These are phyloP conservation scores for Skeletonema tropicum DNA, from an alignment of 108 stramenopile species.

Conservation along the genomic window DNA sequence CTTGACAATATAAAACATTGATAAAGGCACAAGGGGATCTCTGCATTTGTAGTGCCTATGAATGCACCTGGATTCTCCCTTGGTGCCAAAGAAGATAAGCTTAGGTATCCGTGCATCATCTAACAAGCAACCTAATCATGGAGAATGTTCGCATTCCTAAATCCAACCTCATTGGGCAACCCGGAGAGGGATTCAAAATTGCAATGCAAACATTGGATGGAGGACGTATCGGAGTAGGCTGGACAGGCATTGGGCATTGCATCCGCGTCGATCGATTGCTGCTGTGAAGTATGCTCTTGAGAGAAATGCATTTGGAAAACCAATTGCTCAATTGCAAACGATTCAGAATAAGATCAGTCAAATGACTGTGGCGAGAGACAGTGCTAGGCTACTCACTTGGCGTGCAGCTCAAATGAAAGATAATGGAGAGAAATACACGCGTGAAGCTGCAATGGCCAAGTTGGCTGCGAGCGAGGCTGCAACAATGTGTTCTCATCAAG, in stretches of 20 bases:
- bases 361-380: conserved; percentile 88
- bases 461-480: conserved; percentile 94
- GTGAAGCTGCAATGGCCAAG: conserved; percentile 98
- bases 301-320: conserved; percentile 93
- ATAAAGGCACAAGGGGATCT: conserved; percentile 92
- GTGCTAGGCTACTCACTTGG: conserved; percentile 96
- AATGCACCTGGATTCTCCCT: conserved; percentile 89
- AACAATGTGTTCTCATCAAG: conserved; percentile 95
- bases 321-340: conserved; percentile 91
- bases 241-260: conserved; percentile 95
- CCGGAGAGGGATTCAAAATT: conserved; percentile 95
- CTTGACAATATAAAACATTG: not conserved
- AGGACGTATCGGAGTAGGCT: conserved; percentile 96
- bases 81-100: conserved; percentile 98
- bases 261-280: conserved; percentile 92
- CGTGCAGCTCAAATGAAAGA: conserved; percentile 93
- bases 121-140: conserved; percentile 95
- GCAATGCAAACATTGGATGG: conserved; percentile 97
- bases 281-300: conserved; percentile 95
- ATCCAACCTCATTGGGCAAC: conserved; percentile 78
- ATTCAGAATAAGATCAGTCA: conserved; percentile 92
- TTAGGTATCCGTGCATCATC: conserved; percentile 95
- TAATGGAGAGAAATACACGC: conserved; percentile 73
- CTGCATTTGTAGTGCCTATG: conserved; percentile 88
- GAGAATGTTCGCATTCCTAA: conserved; percentile 91